phyloP scores from a whole-genome alignment of 179 eudicot species.

The Drosera spatulata region DNA sequence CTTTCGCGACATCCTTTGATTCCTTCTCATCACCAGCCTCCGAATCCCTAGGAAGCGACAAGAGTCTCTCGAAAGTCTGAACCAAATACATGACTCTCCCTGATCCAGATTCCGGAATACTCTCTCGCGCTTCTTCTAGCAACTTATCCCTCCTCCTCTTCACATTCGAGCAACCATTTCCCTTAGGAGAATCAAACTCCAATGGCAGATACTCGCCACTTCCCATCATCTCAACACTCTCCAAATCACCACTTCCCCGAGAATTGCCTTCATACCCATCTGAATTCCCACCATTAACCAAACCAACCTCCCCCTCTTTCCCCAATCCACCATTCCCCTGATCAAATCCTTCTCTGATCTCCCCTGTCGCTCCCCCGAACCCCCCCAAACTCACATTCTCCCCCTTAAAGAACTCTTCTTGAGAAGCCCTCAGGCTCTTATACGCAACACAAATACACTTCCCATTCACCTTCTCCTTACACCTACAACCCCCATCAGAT shows the following conservation, averaged over 20 bases:
- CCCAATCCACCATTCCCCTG: slow-evolving; percentile 4
- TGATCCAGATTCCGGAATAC: slow-evolving; percentile 55
- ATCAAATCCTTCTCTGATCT: background rate
- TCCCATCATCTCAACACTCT: slow-evolving; percentile 1
- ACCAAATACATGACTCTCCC: slow-evolving; percentile 84
- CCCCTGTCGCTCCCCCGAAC: background rate
- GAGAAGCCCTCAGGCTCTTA: slow-evolving; percentile 62
- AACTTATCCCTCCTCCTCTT: slow-evolving; percentile 61
- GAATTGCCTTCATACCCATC: slow-evolving; percentile 6
- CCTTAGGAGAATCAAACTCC: slow-evolving; percentile 25
- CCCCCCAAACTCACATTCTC: slow-evolving; percentile 3
- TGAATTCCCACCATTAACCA: slow-evolving; percentile 6
- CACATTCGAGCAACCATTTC: slow-evolving; percentile 25
- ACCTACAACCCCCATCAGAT: slow-evolving; percentile 26
- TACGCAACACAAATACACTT: slow-evolving; percentile 70
- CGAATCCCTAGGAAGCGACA: slow-evolving; percentile 32
- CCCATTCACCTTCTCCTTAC: slow-evolving; percentile 33
- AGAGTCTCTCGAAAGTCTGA: slow-evolving; percentile 67
- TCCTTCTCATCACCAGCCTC: slow-evolving; percentile 22
- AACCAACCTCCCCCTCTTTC: slow-evolving; percentile 9
- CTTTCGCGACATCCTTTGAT: slow-evolving; percentile 16
- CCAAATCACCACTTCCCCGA: slow-evolving; percentile 6
- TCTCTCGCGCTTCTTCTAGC: slow-evolving; percentile 56
- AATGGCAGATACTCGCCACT: slow-evolving; percentile 19
- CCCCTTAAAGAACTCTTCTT: slow-evolving; percentile 55